Evolutionary conservation across 2,329 filamentous ascomycete genomes (phyloP).

Genomic region (Paracamarosporium sp.): DNA sequence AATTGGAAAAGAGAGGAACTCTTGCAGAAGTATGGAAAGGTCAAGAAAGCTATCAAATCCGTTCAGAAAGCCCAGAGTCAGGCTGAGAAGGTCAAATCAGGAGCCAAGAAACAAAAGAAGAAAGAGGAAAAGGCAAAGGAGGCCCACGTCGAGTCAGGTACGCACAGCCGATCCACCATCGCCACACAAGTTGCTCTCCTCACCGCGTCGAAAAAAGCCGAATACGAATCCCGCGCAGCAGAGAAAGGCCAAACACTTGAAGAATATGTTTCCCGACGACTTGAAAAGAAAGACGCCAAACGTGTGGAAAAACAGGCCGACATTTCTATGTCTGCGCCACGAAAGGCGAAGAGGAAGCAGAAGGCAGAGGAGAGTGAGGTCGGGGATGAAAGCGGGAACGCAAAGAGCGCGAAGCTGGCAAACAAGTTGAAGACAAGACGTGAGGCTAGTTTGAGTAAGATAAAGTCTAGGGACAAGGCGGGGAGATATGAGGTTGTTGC

Average conservation of each 20-base stretch:
- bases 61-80: slow-evolving; percentile 18
- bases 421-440: not conserved
- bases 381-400: slow-evolving; percentile 8
- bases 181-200: slow-evolving; percentile 27
- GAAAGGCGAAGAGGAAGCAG: not conserved
- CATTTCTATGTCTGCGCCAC: not conserved
- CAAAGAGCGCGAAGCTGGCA: slow-evolving; percentile 6
- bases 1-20: slow-evolving; percentile 17
- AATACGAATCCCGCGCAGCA: slow-evolving; percentile 43
- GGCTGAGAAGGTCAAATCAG: not conserved
- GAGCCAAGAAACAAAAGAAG: not conserved
- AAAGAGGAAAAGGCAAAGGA: slow-evolving; percentile 6
- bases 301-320: slow-evolving; percentile 2
- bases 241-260: slow-evolving; percentile 48
- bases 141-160: not conserved
- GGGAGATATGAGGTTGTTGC: not conserved
- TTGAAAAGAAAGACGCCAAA: slow-evolving; percentile 40
- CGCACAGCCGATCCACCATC: not conserved
- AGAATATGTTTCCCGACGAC: slow-evolving; percentile 41
- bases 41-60: not conserved
- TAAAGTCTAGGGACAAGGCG: not conserved
- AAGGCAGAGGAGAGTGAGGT: not conserved
- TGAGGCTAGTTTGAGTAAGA: not conserved
- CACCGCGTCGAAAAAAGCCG: slow-evolving; percentile 31
- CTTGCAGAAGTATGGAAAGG: slow-evolving; percentile 9